Evolutionary conservation across 1,139 yeast species (phyloP), one percentile per base, ranked within the genome.

Genomic region (Groenewaldozyma sp.): DNA sequence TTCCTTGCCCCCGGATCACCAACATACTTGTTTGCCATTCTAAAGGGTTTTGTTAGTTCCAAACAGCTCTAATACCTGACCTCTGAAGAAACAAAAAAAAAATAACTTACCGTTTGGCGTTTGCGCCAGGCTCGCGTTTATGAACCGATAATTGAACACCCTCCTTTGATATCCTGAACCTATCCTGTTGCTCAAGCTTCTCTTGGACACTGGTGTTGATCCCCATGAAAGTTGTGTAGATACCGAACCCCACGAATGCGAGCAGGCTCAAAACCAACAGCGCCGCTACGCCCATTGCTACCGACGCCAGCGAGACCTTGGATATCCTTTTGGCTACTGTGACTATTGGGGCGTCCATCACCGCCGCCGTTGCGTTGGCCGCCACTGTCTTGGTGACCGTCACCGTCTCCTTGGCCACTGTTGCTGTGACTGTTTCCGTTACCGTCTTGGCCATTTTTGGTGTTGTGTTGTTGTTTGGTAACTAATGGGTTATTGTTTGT

Each of bases 41-140:
- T n/a, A n/a, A n/a, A n/a, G n/a, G n/a, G n/a, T n/a, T n/a, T n/a
- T n/a, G n/a, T n/a, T n/a, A n/a, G n/a, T n/a, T n/a, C n/a, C n/a
- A n/a, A n/a, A n/a, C n/a, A n/a, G n/a, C n/a, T n/a, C n/a, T n/a
- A n/a, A n/a, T n/a, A n/a, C n/a, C n/a, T n/a, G n/a, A n/a, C n/a
- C n/a, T n/a, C n/a, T n/a, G n/a, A n/a, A n/a, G n/a, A n/a, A n/a
- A n/a, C n/a, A n/a, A n/a, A n/a, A n/a, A n/a, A n/a, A n/a, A n/a
- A n/a, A 21, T 7, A 13, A 41, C 49, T 22, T 31, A 46, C 49
- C 40, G 37, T 35, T 44, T 45, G 4, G 50, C 48, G 9, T 37
- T 24, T 13, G 40, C 43, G 13, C 39, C 40, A 4, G 45, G 32
- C 7, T 37, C 16, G 14, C 24, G 34, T 18, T 41, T 33, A 16